These are phyloP conservation scores for Suillus americanus DNA, from an alignment of 768 basidiomycete species.

Conservation along the genomic window DNA sequence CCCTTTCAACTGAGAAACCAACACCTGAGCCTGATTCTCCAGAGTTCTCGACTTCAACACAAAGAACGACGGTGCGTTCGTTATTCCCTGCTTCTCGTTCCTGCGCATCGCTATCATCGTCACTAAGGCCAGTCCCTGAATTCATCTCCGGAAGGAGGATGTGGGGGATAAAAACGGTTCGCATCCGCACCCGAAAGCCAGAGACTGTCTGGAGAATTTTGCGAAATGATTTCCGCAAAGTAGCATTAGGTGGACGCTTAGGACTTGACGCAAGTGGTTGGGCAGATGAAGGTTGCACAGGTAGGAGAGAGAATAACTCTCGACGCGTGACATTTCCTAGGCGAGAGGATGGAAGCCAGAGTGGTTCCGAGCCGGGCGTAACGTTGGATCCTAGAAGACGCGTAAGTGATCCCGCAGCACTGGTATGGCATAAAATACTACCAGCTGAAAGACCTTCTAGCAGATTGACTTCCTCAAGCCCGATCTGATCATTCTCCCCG, in stretches of 20 bases:
- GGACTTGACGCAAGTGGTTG: slow-evolving; percentile 44
- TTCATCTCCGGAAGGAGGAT: slow-evolving; percentile 57
- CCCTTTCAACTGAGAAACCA: slow-evolving; percentile 74
- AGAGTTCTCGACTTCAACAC: slow-evolving; percentile 86
- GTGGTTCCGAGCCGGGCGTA: slow-evolving; percentile 28
- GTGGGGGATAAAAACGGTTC: slow-evolving; percentile 90
- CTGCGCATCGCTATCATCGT: slow-evolving; percentile 35
- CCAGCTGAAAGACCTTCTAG: slow-evolving; percentile 68
- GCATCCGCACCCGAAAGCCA: slow-evolving; percentile 89
- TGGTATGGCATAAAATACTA: slow-evolving; percentile 26
- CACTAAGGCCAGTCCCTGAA: slow-evolving; percentile 22
- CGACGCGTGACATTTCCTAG: slow-evolving; percentile 68
- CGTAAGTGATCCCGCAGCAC: background rate
- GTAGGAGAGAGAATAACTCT: slow-evolving; percentile 62
- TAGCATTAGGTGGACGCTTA: slow-evolving; percentile 52
- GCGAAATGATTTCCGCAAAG: slow-evolving; percentile 83
- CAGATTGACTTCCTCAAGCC: slow-evolving; percentile 68
- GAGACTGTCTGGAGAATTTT: slow-evolving; percentile 76
- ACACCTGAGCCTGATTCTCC: slow-evolving; percentile 59
- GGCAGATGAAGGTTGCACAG: slow-evolving; percentile 39
- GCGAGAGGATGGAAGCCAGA: slow-evolving; percentile 67
- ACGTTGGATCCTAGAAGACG: slow-evolving; percentile 46
- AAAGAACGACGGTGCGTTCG: slow-evolving; percentile 86
- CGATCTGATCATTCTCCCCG: slow-evolving; percentile 41
- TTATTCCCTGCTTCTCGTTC: slow-evolving; percentile 67